Percentiles rank a stretch among this genome's conserved stretches.
These are phyloP conservation scores for Nicotiana otophora DNA, from an alignment of 257 asterid species.

Conservation along the genomic window DNA sequence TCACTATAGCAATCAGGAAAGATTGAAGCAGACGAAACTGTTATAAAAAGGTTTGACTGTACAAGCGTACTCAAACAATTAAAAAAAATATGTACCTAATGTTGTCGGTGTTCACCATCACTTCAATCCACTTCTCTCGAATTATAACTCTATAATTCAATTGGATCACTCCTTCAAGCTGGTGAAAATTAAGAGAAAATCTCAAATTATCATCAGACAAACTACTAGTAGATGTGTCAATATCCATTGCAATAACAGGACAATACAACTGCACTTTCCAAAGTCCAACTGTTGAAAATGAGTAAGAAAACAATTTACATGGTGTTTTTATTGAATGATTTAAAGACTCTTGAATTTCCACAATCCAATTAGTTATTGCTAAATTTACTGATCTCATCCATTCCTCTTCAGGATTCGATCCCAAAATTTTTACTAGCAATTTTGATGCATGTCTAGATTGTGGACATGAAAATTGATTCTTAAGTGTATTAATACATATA, in stretches of 20 bases:
- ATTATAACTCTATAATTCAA: slow-evolving; percentile 43
- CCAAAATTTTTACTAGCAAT: slow-evolving; percentile 49
- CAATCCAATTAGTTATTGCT: slow-evolving; percentile 70
- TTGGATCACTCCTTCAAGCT: slow-evolving; percentile 82
- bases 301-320: slow-evolving; percentile 56
- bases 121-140: slow-evolving; percentile 62
- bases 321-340: slow-evolving; percentile 28
- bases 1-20: too few relatives aligned
- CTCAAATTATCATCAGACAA: slow-evolving; percentile 49
- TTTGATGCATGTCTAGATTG: slow-evolving; percentile 42
- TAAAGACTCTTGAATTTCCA: slow-evolving; percentile 28
- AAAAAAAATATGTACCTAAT: slow-evolving; percentile 37
- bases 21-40: too few relatives aligned
- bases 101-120: slow-evolving; percentile 61
- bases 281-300: slow-evolving; percentile 45
- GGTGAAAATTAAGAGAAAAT: slow-evolving; percentile 69
- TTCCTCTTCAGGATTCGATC: slow-evolving; percentile 59
- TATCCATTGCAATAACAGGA: slow-evolving; percentile 70
- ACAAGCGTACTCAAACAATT: not conserved
- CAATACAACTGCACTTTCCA: slow-evolving; percentile 88
- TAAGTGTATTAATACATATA: slow-evolving; percentile 38
- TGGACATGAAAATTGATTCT: slow-evolving; percentile 42
- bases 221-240: slow-evolving; percentile 34
- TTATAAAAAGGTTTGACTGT: too few relatives aligned
- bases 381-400: slow-evolving; percentile 81